Base-by-base conservation (phyloP, 495 filamentous ascomycete genomes). In the Annulohypoxylon nitens region DNA sequence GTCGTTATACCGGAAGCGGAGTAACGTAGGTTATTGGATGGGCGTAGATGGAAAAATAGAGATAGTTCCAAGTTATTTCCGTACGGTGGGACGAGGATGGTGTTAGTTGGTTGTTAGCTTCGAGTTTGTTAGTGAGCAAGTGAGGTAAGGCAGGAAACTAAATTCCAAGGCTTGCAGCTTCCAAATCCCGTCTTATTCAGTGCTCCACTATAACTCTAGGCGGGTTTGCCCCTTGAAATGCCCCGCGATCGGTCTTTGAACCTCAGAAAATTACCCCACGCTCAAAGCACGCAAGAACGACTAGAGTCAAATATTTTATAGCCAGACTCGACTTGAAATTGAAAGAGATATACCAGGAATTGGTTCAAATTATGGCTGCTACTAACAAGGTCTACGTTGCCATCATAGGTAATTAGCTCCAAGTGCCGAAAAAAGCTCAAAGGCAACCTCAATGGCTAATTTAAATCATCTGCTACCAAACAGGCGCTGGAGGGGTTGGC, bases 401-500 rank as follows among this genome's bases (percentile, higher is more conserved):
- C 36, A 75, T 85, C 34, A 84, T 85, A 70, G 83, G 83, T 84
- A 76, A 67, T 71, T 60, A 12, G 58, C n/a, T 41, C 53, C 33
- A 43, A 26, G 30, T 51, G 39, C 1, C 47, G 16, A n/a, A 69
- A 59, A 37, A 60, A 70, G 16, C 34, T n/a, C 7, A 37, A 43
- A 41, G 10, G 36, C 23, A 16, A 14, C 7, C 10, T 36, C 26
- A 69, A 73, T 67, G 62, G 25, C 67, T 73, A 68, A 69, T 75
- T 34, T 73, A 68, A 67, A 74, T 39, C 76, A 50, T 18, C 51
- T 59, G 16, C 16, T 53, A 64, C 60, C 34, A 30, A 37, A 65
- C 74, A 98, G 96, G 96, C 73, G 92, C 91, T 71, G 96, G 96
- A 75, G 95, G 96, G 61, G 96, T 99, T 61, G 96, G 96, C 68